Base-by-base conservation (phyloP, 148 eudicot genomes). In the Cornus suecica region DNA sequence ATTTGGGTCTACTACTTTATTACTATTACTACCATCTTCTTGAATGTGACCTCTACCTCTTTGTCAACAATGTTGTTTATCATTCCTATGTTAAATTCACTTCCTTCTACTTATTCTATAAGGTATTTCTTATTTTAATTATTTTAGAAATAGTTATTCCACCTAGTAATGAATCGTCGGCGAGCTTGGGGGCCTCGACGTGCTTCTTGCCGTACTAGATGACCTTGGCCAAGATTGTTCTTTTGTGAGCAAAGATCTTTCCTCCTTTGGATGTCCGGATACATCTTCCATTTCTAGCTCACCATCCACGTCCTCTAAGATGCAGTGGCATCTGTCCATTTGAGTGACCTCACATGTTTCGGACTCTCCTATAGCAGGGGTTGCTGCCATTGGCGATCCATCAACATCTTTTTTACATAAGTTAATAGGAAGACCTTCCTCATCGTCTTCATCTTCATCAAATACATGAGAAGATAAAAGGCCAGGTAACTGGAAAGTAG, bases 281-380 rank as follows among this genome's bases (percentile, higher is more conserved):
- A 85, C 93, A 86, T 91, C 94, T 86, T 91, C 98, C 98, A 94
- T 94, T 79, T 94, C 98, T 74, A 94, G 97, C 82, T 91, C 98
- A 83, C 91, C 97, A 83, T 91, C 98, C 79, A 94, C 98, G 69
- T 91, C 94, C 87, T 94, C 97, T 74, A 94, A 84, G 76, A 92
- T 88, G 80, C 84, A 89, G 79, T 87, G 94, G 65, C 84, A 90
- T 77, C 85, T 88, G 75, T 90, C 98, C 87, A 58, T 86, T 66
- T 91, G 93, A 80, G 97, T 85, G 32, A 71, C 82, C 23, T 60
- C 64, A 65, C 68, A 77, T 23, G 78, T 72, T 70, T 88, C 93
- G 48, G 68, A 65, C 58, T 74, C 85, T 10, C 64, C 75, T 23
- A 80, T 60, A 66, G 83, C 72, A 80, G 81, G 76, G 54, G 81